phyloP scores from a whole-genome alignment of 192 early-diverging fungal species.

The Gonapodya sp. region DNA sequence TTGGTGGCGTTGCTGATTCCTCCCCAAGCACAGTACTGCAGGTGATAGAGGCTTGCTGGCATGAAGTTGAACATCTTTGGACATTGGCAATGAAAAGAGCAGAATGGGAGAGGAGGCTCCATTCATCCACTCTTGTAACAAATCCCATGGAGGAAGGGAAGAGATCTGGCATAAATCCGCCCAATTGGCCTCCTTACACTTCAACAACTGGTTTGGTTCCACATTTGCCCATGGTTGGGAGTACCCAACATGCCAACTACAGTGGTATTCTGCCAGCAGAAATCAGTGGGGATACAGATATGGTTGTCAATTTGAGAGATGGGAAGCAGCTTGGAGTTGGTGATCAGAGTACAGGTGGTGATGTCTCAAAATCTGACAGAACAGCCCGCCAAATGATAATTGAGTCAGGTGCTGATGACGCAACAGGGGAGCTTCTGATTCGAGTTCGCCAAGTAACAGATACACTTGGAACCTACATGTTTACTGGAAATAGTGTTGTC shows the following conservation, averaged over 20 bases:
- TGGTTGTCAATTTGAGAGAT: too few relatives aligned
- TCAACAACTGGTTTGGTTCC: not conserved
- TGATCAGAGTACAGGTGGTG: not conserved
- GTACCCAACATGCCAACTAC: not conserved
- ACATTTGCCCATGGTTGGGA: not conserved
- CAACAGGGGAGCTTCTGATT: not conserved
- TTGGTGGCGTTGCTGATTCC: not conserved
- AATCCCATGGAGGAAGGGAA: not conserved
- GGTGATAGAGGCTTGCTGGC: not conserved
- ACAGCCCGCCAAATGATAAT: not conserved
- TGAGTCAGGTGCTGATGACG: not conserved
- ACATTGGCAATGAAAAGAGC: not conserved
- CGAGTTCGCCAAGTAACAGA: not conserved
- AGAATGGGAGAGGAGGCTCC: not conserved
- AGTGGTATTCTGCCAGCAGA: not conserved
- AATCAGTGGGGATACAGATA: too few relatives aligned
- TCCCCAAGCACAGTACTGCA: too few relatives aligned
- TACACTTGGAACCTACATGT: not conserved
- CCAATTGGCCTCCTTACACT: too few relatives aligned
- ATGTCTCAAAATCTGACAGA: not conserved
- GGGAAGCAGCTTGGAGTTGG: not conserved
- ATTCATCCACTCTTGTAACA: too few relatives aligned
- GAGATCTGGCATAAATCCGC: too few relatives aligned
- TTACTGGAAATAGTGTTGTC: not conserved
- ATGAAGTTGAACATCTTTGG: not conserved